A percentile compares a stretch with the other conserved stretches of the same genome.
These are phyloP conservation scores for Pleurotus djamor DNA, from an alignment of 768 basidiomycete genomes.

Conservation along the genomic window DNA sequence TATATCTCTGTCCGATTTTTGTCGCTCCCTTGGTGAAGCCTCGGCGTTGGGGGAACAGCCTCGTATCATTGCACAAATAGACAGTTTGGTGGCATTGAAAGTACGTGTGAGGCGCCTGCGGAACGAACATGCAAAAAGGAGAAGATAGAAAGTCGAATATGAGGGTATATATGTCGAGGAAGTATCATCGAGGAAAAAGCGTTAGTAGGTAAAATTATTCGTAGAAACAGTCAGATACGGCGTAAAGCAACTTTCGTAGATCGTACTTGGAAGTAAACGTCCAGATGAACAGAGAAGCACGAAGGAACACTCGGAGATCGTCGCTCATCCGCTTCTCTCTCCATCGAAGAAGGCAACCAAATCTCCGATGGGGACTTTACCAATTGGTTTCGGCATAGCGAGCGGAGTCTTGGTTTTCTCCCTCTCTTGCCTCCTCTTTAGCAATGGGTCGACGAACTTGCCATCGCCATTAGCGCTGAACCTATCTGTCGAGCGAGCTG, in stretches of 20 bases:
- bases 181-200: neutral
- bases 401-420: constrained; percentile 33
- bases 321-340: constrained; percentile 25
- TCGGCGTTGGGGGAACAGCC: no score
- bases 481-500: constrained; percentile 40
- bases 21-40: no score
- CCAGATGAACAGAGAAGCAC: neutral
- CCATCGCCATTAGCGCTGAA: constrained; percentile 18
- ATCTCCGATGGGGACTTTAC: constrained; percentile 73
- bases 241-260: neutral
- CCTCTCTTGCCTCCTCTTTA: constrained; percentile 64
- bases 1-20: no score
- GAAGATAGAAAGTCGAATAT: neutral
- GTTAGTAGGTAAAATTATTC: neutral
- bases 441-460: constrained; percentile 78
- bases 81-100: no score
- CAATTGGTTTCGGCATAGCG: constrained; percentile 43
- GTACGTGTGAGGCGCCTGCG: neutral
- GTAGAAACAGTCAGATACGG: neutral
- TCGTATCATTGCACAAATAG: no score
- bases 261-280: neutral
- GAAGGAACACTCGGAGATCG: neutral
- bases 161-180: neutral
- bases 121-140: neutral
- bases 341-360: constrained; percentile 84